Conservation (phyloP, 192 early-diverging fungal species). For the Rhizophagus prolifer region DNA sequence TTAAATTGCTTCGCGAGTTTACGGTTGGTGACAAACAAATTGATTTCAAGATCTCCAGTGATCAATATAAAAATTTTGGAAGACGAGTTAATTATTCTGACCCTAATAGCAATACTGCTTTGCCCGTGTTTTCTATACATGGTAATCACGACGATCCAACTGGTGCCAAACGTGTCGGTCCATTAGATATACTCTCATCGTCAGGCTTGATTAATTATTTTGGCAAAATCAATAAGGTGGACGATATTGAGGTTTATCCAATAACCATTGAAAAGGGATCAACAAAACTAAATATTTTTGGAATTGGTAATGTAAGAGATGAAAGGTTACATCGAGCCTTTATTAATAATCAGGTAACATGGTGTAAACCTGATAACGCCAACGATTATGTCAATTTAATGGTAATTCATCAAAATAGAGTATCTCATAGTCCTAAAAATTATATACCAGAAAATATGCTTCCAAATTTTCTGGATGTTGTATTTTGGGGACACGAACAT, state of each 20-base stretch:
- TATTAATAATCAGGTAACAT: constrained; percentile 63
- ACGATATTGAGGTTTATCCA: constrained; percentile 77
- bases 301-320: constrained; percentile 91
- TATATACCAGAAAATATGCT: constrained; percentile 89
- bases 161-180: constrained; percentile 60
- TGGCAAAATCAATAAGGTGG: constrained; percentile 69
- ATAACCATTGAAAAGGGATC: constrained; percentile 79
- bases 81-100: constrained; percentile 40
- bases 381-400: constrained; percentile 89
- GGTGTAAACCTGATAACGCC: constrained; percentile 65
- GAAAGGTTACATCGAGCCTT: constrained; percentile 85
- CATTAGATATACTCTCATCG: constrained; percentile 77
- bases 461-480: constrained; percentile 75
- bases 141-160: constrained; percentile 97
- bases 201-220: constrained; percentile 93
- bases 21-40: constrained; percentile 70
- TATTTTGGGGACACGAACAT: constrained; percentile 98
- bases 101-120: constrained; percentile 78
- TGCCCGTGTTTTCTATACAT: constrained; percentile 95
- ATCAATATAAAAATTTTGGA: constrained; percentile 47
- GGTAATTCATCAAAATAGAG: constrained; percentile 92
- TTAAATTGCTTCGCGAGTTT: constrained; percentile 65
- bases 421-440: constrained; percentile 75
- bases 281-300: constrained; percentile 80
- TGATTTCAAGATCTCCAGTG: constrained; percentile 73